Conservation (phyloP, 805 yeast species). For the Phaffomyces antillensis region DNA sequence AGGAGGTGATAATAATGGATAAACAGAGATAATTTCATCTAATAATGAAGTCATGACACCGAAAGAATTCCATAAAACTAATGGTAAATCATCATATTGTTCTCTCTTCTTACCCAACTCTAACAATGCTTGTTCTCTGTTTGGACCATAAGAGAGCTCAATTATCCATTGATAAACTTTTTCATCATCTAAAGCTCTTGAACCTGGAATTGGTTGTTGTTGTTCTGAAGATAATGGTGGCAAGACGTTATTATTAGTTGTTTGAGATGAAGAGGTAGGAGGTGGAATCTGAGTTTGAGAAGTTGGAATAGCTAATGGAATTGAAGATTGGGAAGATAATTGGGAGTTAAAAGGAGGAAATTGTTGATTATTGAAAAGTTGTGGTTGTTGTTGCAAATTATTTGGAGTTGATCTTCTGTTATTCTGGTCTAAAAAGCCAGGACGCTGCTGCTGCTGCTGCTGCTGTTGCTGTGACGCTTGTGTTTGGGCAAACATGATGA, state of each 20-base stretch:
- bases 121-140: conserved; percentile 85
- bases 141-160: conserved; percentile 84
- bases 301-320: conserved; percentile 1
- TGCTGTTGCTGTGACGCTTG: background rate
- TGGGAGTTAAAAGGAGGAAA: background rate
- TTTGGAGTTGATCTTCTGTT: conserved; percentile 3
- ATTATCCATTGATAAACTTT: conserved; percentile 86
- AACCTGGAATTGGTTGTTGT: conserved; percentile 11
- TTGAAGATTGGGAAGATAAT: too few relatives aligned
- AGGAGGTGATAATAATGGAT: conserved; percentile 86
- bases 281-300: background rate
- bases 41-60: conserved; percentile 92
- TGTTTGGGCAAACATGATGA: background rate
- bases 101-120: conserved; percentile 93
- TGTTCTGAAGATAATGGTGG: conserved; percentile 3
- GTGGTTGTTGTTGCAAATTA: background rate
- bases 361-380: background rate
- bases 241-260: conserved; percentile 8
- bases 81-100: conserved; percentile 87
- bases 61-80: conserved; percentile 90
- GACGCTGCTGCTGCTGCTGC: conserved; percentile 13
- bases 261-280: background rate
- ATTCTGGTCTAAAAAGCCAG: conserved; percentile 11
- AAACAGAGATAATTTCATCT: conserved; percentile 85
- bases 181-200: conserved; percentile 59